Percentiles rank a stretch among this genome's conserved stretches.
Evolutionary conservation across 2,329 filamentous ascomycete species (phyloP).

Genomic region (Kalmusia sp.): DNA sequence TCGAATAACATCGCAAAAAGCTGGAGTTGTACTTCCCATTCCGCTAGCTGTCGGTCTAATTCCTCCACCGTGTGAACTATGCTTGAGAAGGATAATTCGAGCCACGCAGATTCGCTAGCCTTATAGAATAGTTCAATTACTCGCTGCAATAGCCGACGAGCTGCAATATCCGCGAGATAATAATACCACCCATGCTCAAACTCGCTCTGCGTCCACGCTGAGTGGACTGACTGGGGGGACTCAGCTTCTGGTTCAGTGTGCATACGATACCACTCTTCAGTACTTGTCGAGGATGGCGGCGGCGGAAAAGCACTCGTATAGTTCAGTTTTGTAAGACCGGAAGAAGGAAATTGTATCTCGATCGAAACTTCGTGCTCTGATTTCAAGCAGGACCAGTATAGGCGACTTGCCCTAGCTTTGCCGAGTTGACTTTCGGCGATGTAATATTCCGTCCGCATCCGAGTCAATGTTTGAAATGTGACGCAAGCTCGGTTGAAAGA

Average conservation of each 20-base stretch:
- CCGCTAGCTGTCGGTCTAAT: conserved; percentile 15
- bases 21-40: conserved; percentile 12
- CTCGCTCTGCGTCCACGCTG: conserved; percentile 15
- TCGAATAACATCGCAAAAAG: background rate
- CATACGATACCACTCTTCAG: conserved; percentile 9
- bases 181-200: conserved; percentile 39
- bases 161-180: conserved; percentile 39
- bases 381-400: conserved; percentile 47
- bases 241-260: background rate
- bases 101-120: conserved; percentile 26
- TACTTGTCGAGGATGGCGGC: conserved; percentile 22
- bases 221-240: conserved; percentile 6
- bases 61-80: conserved; percentile 16
- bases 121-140: conserved; percentile 17
- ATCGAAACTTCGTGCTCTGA: conserved; percentile 33
- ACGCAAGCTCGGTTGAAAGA: conserved; percentile 42
- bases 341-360: conserved; percentile 22
- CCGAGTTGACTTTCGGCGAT: conserved; percentile 11
- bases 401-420: conserved; percentile 25
- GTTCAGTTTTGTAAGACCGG: conserved; percentile 27
- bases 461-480: conserved; percentile 20
- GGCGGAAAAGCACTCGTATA: conserved; percentile 40
- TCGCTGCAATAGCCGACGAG: conserved; percentile 27
- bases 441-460: conserved; percentile 6
- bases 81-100: conserved; percentile 3